These are phyloP conservation scores for Neurospora sp. DNA, from an alignment of 495 filamentous ascomycete genomes.

Conservation along the genomic window DNA sequence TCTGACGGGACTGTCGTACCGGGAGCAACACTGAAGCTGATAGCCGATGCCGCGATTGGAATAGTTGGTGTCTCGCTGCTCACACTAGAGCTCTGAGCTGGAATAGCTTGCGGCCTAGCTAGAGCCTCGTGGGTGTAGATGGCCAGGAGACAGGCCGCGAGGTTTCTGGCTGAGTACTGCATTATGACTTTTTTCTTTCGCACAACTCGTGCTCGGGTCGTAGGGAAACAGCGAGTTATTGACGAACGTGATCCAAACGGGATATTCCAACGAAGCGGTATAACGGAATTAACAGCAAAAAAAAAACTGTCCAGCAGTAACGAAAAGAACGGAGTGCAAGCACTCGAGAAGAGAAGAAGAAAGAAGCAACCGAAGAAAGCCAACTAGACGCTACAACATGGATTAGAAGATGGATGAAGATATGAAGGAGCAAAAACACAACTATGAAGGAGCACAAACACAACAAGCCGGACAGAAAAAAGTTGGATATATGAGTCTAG, in stretches of 20 bases:
- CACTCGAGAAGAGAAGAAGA: constrained; percentile 1
- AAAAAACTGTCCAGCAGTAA: constrained; percentile 23
- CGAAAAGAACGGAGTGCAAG: constrained; percentile 14
- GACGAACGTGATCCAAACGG: background rate
- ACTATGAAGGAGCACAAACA: background rate
- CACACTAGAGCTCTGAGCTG: background rate
- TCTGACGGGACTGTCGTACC: constrained; percentile 4
- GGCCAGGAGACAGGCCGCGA: background rate
- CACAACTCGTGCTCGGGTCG: background rate
- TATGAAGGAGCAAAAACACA: background rate
- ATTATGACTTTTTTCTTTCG: background rate
- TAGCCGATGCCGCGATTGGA: background rate
- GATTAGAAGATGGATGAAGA: background rate
- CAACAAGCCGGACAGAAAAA: background rate
- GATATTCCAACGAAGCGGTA: background rate
- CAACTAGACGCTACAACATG: background rate
- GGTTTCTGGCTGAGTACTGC: background rate
- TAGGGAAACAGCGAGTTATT: no score
- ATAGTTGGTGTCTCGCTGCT: background rate
- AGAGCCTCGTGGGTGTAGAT: background rate
- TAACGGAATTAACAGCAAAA: background rate
- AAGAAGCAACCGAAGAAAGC: constrained; percentile 3
- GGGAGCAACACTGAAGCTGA: background rate
- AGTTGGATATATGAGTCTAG: constrained; percentile 6
- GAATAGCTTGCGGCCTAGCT: background rate